Conservation (phyloP, 768 basidiomycete genomes). For the Suillus hirtellus region DNA sequence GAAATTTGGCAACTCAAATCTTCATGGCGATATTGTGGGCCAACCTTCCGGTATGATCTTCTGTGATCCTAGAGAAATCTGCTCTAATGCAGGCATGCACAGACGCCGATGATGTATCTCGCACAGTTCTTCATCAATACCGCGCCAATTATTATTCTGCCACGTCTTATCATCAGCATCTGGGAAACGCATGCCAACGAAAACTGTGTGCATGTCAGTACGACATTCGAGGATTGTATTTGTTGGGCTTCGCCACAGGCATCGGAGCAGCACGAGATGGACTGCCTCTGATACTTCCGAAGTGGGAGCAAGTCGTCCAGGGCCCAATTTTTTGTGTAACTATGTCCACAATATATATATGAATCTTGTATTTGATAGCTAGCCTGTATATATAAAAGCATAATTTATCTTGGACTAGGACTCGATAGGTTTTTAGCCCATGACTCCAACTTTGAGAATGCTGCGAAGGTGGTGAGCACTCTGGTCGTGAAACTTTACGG, state of each 20-base stretch:
- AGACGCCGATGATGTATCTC: neutral
- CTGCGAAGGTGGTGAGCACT: no score
- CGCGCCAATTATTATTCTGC: neutral
- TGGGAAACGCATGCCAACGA: neutral
- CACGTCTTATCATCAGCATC: neutral
- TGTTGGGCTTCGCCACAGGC: neutral
- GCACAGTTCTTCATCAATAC: neutral
- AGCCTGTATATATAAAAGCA: no score
- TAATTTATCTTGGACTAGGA: no score
- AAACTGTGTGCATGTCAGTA: neutral
- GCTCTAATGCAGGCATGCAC: neutral
- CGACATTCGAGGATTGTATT: neutral
- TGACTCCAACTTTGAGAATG: neutral
- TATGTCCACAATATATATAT: no score
- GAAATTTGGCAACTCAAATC: neutral
- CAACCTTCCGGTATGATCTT: neutral
- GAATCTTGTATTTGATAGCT: neutral
- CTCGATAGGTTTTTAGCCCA: neutral
- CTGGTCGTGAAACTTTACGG: no score
- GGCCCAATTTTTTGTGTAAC: no score
- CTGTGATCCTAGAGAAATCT: neutral
- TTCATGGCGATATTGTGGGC: neutral
- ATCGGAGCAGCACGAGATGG: neutral
- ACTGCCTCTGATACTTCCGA: neutral
- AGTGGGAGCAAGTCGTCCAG: no score